Percentiles rank a stretch among this genome's conserved stretches.
Evolutionary conservation across 495 filamentous ascomycete genomes (phyloP).

Genomic region (Tuber borchii): DNA sequence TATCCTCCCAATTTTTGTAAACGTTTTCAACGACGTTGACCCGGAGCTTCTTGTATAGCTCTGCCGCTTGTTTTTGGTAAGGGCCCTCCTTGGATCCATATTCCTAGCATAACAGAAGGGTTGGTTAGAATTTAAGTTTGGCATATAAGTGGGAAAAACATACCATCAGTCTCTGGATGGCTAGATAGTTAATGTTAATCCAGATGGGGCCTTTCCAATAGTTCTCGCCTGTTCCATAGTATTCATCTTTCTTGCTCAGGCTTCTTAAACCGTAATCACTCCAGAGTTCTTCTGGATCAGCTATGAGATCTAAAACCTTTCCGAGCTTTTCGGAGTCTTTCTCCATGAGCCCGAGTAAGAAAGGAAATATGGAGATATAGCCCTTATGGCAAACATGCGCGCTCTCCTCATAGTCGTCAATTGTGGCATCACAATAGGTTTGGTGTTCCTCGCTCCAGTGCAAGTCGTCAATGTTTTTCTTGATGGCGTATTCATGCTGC

Average conservation of each 20-base stretch:
- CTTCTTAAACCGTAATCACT: conserved; percentile 78
- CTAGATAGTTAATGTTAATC: conserved; percentile 96
- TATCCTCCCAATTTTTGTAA: conserved; percentile 77
- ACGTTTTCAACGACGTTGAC: conserved; percentile 84
- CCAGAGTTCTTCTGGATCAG: conserved; percentile 78
- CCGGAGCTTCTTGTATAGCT: conserved; percentile 69
- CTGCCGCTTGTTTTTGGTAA: conserved; percentile 60
- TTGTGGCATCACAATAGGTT: conserved; percentile 89
- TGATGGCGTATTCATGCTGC: conserved; percentile 69
- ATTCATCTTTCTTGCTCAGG: conserved; percentile 72
- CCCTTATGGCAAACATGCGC: conserved; percentile 90
- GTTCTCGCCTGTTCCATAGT: conserved; percentile 86
- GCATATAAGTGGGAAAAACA: conserved; percentile 41
- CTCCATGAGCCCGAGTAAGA: conserved; percentile 70
- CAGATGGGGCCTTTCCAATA: conserved; percentile 96
- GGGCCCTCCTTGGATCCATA: conserved; percentile 56
- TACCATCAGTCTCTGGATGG: conserved; percentile 74
- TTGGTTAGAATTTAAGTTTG: conserved; percentile 23
- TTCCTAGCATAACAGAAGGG: conserved; percentile 21
- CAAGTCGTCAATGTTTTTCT: conserved; percentile 82
- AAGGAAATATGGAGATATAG: conserved; percentile 90
- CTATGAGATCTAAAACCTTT: conserved; percentile 66
- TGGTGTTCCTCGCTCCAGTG: conserved; percentile 78
- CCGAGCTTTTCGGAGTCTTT: conserved; percentile 67
- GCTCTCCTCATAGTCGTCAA: conserved; percentile 91